phyloP scores from a whole-genome alignment of 2,329 filamentous ascomycete genomes.

The Chaetomiaceae sp. region DNA sequence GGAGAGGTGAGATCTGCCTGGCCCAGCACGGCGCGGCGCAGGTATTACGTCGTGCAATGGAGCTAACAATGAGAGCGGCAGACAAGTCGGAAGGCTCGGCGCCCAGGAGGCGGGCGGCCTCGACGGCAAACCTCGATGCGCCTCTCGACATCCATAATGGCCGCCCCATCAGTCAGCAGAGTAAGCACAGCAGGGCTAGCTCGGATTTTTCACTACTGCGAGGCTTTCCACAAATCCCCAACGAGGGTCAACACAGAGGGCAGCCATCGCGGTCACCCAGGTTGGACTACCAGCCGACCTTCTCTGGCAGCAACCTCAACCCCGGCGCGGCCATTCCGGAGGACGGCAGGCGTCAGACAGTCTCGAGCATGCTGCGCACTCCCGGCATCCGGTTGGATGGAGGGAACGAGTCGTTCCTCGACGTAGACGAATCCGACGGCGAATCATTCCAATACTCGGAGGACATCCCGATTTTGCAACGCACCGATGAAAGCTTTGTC shows the following conservation, averaged over 20 bases:
- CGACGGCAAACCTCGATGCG: slow-evolving; percentile 55
- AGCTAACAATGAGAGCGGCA: slow-evolving; percentile 20
- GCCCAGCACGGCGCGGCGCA: neutral
- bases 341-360: slow-evolving; percentile 39
- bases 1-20: slow-evolving; percentile 53
- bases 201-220: slow-evolving; percentile 61
- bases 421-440: slow-evolving; percentile 64
- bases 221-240: slow-evolving; percentile 45
- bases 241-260: slow-evolving; percentile 35
- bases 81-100: slow-evolving; percentile 39
- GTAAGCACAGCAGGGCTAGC: slow-evolving; percentile 63
- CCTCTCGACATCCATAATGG: slow-evolving; percentile 42
- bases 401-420: slow-evolving; percentile 51
- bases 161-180: slow-evolving; percentile 54
- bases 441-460: slow-evolving; percentile 62
- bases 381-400: slow-evolving; percentile 49
- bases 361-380: slow-evolving; percentile 45
- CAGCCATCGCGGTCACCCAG: slow-evolving; percentile 44
- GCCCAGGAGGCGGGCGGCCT: slow-evolving; percentile 52
- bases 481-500: slow-evolving; percentile 57
- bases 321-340: slow-evolving; percentile 37
- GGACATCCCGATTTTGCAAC: slow-evolving; percentile 60
- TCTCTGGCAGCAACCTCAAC: slow-evolving; percentile 27
- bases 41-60: slow-evolving; percentile 4
- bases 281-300: slow-evolving; percentile 37